phyloP scores from a whole-genome alignment of 2,329 filamentous ascomycete species.

The Samsoniella hepiali region DNA sequence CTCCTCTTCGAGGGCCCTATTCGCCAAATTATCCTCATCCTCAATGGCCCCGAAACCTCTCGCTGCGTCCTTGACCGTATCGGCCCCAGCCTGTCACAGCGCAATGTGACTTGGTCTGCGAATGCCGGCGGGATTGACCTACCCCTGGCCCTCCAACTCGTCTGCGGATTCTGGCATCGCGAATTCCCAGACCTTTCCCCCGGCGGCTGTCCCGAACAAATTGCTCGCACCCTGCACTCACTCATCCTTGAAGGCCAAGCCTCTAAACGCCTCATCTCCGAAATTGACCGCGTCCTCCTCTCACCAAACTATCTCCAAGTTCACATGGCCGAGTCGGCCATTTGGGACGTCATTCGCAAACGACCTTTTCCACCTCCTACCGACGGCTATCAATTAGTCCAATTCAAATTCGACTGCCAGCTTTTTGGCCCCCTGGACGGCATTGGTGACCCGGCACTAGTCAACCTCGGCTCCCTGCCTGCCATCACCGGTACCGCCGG shows the following conservation, averaged over 20 bases:
- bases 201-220: slow-evolving; percentile 33
- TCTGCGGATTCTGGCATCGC: slow-evolving; percentile 36
- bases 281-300: slow-evolving; percentile 30
- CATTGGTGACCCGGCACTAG: slow-evolving; percentile 29
- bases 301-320: slow-evolving; percentile 37
- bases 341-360: slow-evolving; percentile 36
- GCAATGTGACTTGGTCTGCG: slow-evolving; percentile 33
- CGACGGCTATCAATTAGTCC: slow-evolving; percentile 35
- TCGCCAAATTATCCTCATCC: slow-evolving; percentile 36
- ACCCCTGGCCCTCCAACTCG: slow-evolving; percentile 33
- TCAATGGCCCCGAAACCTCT: slow-evolving; percentile 36
- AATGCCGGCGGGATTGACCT: slow-evolving; percentile 33
- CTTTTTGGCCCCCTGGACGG: slow-evolving; percentile 30
- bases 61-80: slow-evolving; percentile 35
- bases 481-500: slow-evolving; percentile 35
- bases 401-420: slow-evolving; percentile 36
- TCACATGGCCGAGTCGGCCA: slow-evolving; percentile 36
- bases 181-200: slow-evolving; percentile 35
- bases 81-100: slow-evolving; percentile 33
- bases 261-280: slow-evolving; percentile 29
- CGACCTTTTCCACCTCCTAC: slow-evolving; percentile 30
- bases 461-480: slow-evolving; percentile 30
- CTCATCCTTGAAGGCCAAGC: slow-evolving; percentile 31
- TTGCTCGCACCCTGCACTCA: slow-evolving; percentile 31
- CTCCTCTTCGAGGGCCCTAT: slow-evolving; percentile 37